phyloP scores from a whole-genome alignment of 164 flowering plant genomes.

The Buxus sempervirens region DNA sequence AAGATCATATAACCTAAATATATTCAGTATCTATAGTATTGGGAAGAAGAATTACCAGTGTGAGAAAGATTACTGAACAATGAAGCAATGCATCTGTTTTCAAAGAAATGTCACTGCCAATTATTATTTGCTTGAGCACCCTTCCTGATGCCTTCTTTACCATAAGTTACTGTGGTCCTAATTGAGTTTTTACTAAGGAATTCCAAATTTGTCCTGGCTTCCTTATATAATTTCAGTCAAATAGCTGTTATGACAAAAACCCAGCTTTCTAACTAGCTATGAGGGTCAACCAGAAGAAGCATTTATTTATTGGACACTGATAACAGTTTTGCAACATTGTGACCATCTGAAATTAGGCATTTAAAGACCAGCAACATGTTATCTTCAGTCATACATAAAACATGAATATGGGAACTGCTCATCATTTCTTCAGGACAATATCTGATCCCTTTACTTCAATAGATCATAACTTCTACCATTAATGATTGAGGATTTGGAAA shows the following conservation, averaged over 20 bases:
- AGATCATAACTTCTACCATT: too few relatives aligned
- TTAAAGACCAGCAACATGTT: not conserved
- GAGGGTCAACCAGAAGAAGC: not conserved
- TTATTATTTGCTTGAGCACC: not conserved
- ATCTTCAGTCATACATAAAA: not conserved
- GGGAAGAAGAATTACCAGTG: not conserved
- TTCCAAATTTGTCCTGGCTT: not conserved
- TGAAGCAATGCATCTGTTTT: not conserved
- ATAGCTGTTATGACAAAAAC: not conserved
- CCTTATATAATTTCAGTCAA: not conserved
- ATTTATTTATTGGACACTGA: not conserved
- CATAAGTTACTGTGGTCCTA: not conserved
- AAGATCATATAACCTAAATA: not conserved
- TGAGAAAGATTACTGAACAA: not conserved
- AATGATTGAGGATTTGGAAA: too few relatives aligned
- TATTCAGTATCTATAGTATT: not conserved
- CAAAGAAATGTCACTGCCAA: not conserved
- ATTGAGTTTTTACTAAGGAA: not conserved
- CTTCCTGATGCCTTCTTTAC: not conserved
- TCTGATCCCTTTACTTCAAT: too few relatives aligned
- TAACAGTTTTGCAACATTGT: too few relatives aligned
- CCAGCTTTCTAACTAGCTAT: not conserved
- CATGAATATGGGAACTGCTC: not conserved
- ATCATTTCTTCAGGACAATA: too few relatives aligned
- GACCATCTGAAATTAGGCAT: too few relatives aligned